Percentiles rank a stretch among this genome's conserved stretches.
Evolutionary conservation across 2,329 filamentous ascomycete genomes (phyloP).

Genomic region (Pseudocercospora crystallina): DNA sequence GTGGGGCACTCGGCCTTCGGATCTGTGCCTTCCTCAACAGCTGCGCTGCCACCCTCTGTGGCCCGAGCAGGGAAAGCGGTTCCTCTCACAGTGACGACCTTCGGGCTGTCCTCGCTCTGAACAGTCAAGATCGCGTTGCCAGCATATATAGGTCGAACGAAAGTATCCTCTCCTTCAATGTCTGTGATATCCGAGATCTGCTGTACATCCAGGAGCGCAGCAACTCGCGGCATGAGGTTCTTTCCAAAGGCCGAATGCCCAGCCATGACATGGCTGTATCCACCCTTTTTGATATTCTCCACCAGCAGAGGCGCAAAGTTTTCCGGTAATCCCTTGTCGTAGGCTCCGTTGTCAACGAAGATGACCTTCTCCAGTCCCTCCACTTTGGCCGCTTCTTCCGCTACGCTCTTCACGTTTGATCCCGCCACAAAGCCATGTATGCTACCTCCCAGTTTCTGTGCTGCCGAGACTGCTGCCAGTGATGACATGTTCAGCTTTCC

Average conservation of each 20-base stretch:
- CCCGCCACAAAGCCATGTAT: slow-evolving; percentile 89
- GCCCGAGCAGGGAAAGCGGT: slow-evolving; percentile 82
- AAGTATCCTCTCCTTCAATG: slow-evolving; percentile 88
- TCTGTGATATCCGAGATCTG: slow-evolving; percentile 89
- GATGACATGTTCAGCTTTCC: slow-evolving; percentile 75
- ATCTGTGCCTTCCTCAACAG: slow-evolving; percentile 78
- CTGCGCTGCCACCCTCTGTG: slow-evolving; percentile 69
- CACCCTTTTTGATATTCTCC: slow-evolving; percentile 95
- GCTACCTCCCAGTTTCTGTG: slow-evolving; percentile 60
- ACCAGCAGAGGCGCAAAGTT: slow-evolving; percentile 90
- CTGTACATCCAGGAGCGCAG: slow-evolving; percentile 86
- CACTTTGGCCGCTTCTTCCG: slow-evolving; percentile 83
- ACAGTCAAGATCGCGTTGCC: slow-evolving; percentile 97
- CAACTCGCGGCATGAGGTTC: slow-evolving; percentile 85
- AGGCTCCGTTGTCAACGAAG: slow-evolving; percentile 81
- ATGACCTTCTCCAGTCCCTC: slow-evolving; percentile 90
- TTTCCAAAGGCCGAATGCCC: slow-evolving; percentile 96
- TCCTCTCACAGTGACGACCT: slow-evolving; percentile 87
- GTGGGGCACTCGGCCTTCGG: slow-evolving; percentile 71
- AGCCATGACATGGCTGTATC: slow-evolving; percentile 87
- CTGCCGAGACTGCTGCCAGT: slow-evolving; percentile 23
- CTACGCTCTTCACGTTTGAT: slow-evolving; percentile 69
- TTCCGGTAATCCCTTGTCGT: slow-evolving; percentile 92
- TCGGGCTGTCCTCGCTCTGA: slow-evolving; percentile 80
- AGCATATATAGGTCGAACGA: slow-evolving; percentile 94